phyloP scores from a whole-genome alignment of 228 moss, liverwort and hornwort genomes.

The Sphagnum fallax region DNA sequence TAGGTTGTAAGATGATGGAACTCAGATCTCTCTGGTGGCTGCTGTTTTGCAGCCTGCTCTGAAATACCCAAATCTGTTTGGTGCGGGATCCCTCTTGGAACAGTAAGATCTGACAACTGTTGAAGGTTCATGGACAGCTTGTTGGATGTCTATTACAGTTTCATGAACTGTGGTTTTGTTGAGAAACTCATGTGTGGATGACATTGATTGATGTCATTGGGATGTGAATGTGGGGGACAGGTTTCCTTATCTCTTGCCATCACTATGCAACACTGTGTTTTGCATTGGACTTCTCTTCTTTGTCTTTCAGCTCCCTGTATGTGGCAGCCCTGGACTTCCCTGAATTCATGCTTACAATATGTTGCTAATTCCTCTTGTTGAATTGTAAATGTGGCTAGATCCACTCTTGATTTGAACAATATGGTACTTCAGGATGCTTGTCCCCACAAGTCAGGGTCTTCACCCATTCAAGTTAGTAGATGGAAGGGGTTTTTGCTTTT shows the following conservation, averaged over 20 bases:
- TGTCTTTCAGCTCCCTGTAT: conserved; percentile 39
- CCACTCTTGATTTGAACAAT: not conserved
- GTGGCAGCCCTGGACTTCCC: conserved; percentile 3
- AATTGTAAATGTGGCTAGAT: not conserved
- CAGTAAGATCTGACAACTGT: conserved; percentile 5
- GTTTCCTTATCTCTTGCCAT: conserved; percentile 43
- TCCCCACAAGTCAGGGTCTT: not conserved
- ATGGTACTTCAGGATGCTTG: not conserved
- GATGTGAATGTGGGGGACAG: conserved; percentile 5
- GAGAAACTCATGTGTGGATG: not conserved
- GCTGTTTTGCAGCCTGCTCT: conserved; percentile 11
- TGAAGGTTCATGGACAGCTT: not conserved
- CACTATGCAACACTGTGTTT: conserved; percentile 26
- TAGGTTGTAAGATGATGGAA: not conserved
- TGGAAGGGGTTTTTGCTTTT: not conserved
- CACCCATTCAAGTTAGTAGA: not conserved
- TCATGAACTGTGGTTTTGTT: not conserved
- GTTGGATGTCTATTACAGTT: not conserved
- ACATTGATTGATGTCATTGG: not conserved
- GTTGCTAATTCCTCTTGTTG: not conserved
- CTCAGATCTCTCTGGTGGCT: not conserved
- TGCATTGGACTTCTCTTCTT: conserved; percentile 25
- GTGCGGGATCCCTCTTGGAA: conserved; percentile 12
- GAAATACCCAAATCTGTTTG: conserved; percentile 10
- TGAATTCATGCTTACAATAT: not conserved